A percentile compares a stretch with the other conserved stretches of the same genome.
Conservation (phyloP, 2,329 filamentous ascomycete species). For the Alternaria arborescens region DNA sequence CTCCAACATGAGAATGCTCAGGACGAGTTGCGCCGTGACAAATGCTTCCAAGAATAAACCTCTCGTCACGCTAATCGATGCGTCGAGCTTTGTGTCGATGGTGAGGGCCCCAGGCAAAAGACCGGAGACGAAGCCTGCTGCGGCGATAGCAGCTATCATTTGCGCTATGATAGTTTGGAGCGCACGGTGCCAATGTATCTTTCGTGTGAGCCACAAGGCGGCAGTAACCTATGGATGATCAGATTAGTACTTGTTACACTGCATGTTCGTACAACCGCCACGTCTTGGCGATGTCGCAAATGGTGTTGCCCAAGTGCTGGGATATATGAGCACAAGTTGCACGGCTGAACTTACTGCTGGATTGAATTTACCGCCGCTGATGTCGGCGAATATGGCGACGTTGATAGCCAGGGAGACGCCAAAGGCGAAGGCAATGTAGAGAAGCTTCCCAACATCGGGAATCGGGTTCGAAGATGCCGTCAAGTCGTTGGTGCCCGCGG, state of each 20-base stretch:
- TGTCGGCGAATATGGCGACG: slow-evolving; percentile 48
- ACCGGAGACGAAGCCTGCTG: slow-evolving; percentile 39
- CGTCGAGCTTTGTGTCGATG: slow-evolving; percentile 32
- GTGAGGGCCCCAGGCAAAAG: slow-evolving; percentile 42
- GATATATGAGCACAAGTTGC: not conserved
- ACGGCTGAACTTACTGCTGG: slow-evolving; percentile 35
- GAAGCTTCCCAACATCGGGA: slow-evolving; percentile 40
- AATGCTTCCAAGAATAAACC: slow-evolving; percentile 45
- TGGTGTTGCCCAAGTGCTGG: slow-evolving; percentile 32
- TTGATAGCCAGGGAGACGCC: slow-evolving; percentile 48
- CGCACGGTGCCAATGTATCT: slow-evolving; percentile 34
- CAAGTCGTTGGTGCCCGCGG: slow-evolving; percentile 40
- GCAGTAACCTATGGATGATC: slow-evolving; percentile 32
- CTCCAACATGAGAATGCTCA: slow-evolving; percentile 65
- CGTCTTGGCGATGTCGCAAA: not conserved
- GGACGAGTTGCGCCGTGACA: slow-evolving; percentile 46
- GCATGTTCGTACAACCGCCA: not conserved
- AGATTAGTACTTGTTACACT: slow-evolving; percentile 12
- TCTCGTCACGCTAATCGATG: slow-evolving; percentile 33
- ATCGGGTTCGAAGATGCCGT: slow-evolving; percentile 16
- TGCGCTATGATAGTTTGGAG: slow-evolving; percentile 39
- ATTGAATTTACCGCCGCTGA: slow-evolving; percentile 44
- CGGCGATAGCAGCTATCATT: slow-evolving; percentile 41
- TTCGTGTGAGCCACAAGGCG: slow-evolving; percentile 30
- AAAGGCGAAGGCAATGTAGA: slow-evolving; percentile 48